Evolutionary conservation across 257 asterid genomes (phyloP).

Genomic region (Jasminum sambac): DNA sequence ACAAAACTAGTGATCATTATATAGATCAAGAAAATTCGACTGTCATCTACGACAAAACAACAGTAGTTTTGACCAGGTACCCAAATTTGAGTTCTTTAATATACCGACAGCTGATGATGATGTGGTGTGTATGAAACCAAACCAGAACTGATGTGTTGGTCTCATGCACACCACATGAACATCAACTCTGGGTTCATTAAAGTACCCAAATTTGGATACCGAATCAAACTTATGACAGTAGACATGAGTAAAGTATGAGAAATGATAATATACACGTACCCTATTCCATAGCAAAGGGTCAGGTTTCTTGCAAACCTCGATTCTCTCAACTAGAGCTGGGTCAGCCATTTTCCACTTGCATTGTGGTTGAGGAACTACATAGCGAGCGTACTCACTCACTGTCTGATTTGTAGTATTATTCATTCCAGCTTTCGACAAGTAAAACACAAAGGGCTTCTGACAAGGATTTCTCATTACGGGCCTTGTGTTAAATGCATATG

Average conservation of each 20-base stretch:
- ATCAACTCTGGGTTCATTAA: too few species aligned
- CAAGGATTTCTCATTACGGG: constrained; percentile 80
- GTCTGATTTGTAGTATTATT: constrained; percentile 40
- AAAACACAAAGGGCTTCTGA: constrained; percentile 73
- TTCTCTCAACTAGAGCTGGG: constrained; percentile 47
- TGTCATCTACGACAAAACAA: too few species aligned
- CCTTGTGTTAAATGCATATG: constrained; percentile 82
- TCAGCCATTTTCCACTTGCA: constrained; percentile 71
- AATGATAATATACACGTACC: constrained; percentile 36
- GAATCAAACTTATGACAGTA: too few species aligned
- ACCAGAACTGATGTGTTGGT: too few species aligned
- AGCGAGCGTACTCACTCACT: constrained; percentile 44
- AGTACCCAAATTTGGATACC: too few species aligned
- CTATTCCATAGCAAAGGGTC: constrained; percentile 75
- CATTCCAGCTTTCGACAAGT: constrained; percentile 49
- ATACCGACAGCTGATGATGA: too few species aligned
- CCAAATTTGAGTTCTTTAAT: too few species aligned
- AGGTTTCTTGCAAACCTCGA: constrained; percentile 60
- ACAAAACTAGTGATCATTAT: background rate
- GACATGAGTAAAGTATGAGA: background rate
- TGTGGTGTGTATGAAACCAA: too few species aligned
- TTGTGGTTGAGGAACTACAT: constrained; percentile 46
- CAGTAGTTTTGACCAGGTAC: too few species aligned
- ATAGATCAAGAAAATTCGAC: background rate
- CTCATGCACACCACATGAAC: too few species aligned